Conservation (phyloP, 1,284 basidiomycete species). For the Hemileccinum hortonii region DNA sequence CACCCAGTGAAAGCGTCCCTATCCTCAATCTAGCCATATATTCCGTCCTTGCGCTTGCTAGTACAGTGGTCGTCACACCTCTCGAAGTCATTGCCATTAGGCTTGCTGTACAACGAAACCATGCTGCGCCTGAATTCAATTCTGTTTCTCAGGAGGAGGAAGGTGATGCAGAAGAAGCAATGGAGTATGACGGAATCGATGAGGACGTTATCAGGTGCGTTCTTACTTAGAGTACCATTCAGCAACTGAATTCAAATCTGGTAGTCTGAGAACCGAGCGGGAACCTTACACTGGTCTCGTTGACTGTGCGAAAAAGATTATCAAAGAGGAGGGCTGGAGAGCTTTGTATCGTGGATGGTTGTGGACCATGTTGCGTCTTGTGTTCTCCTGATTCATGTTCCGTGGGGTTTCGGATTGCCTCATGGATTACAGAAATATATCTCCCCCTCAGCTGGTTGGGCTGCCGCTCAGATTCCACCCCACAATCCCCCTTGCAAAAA, state of each 20-base stretch:
- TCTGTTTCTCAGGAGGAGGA: slow-evolving; percentile 3
- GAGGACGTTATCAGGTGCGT: slow-evolving; percentile 87
- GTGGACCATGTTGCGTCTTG: slow-evolving; percentile 60
- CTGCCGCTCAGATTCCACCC: no score
- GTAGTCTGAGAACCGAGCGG: slow-evolving; percentile 73
- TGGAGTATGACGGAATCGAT: slow-evolving; percentile 70
- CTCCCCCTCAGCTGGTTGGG: no score
- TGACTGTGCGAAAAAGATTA: slow-evolving; percentile 76
- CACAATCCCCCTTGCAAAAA: no score
- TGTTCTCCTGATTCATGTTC: no score
- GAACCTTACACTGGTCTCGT: slow-evolving; percentile 83
- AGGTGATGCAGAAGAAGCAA: slow-evolving; percentile 57
- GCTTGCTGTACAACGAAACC: slow-evolving; percentile 83
- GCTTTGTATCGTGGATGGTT: slow-evolving; percentile 87
- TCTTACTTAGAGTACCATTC: background rate
- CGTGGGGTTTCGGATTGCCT: no score
- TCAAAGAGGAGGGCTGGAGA: slow-evolving; percentile 80
- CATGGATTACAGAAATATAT: no score
- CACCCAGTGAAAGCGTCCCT: slow-evolving; percentile 41
- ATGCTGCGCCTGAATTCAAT: slow-evolving; percentile 29
- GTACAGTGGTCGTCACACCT: slow-evolving; percentile 69
- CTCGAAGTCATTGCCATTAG: slow-evolving; percentile 82
- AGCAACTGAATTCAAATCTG: slow-evolving; percentile 2
- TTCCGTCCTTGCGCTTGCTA: slow-evolving; percentile 56
- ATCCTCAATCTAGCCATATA: slow-evolving; percentile 57